Percentiles rank a stretch among this genome's conserved stretches.
phyloP scores from a whole-genome alignment of 768 basidiomycete genomes.

The Collybia nuda region DNA sequence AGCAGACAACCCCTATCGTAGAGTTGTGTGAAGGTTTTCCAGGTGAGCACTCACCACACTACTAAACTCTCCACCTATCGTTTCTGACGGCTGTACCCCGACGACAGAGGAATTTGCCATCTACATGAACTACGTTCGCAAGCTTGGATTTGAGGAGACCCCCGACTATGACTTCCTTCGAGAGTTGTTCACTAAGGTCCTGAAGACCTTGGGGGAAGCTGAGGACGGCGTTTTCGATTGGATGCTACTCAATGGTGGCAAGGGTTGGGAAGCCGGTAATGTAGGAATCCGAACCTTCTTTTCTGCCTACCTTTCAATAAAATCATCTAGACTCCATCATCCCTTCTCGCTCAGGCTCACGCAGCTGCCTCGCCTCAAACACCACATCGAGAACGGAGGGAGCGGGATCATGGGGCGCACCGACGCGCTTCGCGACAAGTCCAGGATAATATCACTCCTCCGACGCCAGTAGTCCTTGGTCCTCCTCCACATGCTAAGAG shows the following conservation, averaged over 20 bases:
- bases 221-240: slow-evolving; percentile 96
- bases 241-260: slow-evolving; percentile 93
- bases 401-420: slow-evolving; percentile 49
- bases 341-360: slow-evolving; percentile 48
- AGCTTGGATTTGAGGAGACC: slow-evolving; percentile 95
- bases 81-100: slow-evolving; percentile 1
- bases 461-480: slow-evolving; percentile 60
- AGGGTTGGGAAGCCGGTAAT: slow-evolving; percentile 91
- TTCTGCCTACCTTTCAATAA: slow-evolving; percentile 8
- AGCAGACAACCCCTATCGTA: slow-evolving; percentile 87
- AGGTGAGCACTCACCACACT: slow-evolving; percentile 45
- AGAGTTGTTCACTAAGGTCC: slow-evolving; percentile 89
- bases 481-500: slow-evolving; percentile 70
- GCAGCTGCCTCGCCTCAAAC: slow-evolving; percentile 51
- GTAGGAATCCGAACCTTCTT: slow-evolving; percentile 46
- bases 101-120: slow-evolving; percentile 91
- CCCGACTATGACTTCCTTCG: slow-evolving; percentile 98
- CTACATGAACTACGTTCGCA: slow-evolving; percentile 99
- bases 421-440: slow-evolving; percentile 55
- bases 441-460: slow-evolving; percentile 53
- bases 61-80: slow-evolving; percentile 2
- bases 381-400: slow-evolving; percentile 60
- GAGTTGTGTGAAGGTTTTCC: slow-evolving; percentile 98
- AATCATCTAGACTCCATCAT: slow-evolving; percentile 37
- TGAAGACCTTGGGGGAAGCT: slow-evolving; percentile 83